phyloP scores from a whole-genome alignment of 371 early-diverging fungal genomes.

The Dichotomocladium elegans region DNA sequence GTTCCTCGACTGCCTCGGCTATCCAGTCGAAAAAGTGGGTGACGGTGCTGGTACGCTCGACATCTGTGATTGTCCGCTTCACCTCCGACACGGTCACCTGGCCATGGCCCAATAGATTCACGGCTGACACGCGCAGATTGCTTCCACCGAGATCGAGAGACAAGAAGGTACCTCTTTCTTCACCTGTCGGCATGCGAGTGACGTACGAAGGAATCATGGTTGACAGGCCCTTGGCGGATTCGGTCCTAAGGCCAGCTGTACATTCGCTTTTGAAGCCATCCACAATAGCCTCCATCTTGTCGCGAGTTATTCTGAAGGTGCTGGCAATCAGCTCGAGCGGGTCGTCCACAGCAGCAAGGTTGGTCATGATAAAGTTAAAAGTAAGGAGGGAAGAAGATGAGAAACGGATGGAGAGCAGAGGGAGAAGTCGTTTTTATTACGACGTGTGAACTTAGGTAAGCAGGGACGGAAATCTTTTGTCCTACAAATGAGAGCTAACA shows the following conservation, averaged over 20 bases:
- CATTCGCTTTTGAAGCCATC: slow-evolving; percentile 47
- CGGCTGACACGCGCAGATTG: slow-evolving; percentile 79
- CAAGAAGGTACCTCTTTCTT: slow-evolving; percentile 77
- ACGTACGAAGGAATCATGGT: slow-evolving; percentile 81
- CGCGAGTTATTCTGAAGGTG: neutral
- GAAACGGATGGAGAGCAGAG: neutral
- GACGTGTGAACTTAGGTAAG: neutral
- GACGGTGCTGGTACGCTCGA: slow-evolving; percentile 61
- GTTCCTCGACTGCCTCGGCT: slow-evolving; percentile 53
- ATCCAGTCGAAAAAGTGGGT: slow-evolving; percentile 84
- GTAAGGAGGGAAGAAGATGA: neutral
- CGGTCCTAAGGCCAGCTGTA: slow-evolving; percentile 32
- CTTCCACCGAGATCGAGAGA: slow-evolving; percentile 91
- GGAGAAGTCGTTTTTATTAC: neutral
- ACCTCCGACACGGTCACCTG: slow-evolving; percentile 62
- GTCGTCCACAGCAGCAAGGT: neutral
- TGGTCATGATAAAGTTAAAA: neutral
- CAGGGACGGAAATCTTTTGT: neutral
- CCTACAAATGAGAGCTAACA: neutral
- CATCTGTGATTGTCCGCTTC: slow-evolving; percentile 58
- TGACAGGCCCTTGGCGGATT: slow-evolving; percentile 40
- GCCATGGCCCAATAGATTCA: slow-evolving; percentile 68
- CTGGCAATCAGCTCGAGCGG: neutral
- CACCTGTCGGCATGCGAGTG: slow-evolving; percentile 70
- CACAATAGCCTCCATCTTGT: slow-evolving; percentile 46